Base-by-base conservation (phyloP, 2,329 filamentous ascomycete species). In the Sporothrix humicola region DNA sequence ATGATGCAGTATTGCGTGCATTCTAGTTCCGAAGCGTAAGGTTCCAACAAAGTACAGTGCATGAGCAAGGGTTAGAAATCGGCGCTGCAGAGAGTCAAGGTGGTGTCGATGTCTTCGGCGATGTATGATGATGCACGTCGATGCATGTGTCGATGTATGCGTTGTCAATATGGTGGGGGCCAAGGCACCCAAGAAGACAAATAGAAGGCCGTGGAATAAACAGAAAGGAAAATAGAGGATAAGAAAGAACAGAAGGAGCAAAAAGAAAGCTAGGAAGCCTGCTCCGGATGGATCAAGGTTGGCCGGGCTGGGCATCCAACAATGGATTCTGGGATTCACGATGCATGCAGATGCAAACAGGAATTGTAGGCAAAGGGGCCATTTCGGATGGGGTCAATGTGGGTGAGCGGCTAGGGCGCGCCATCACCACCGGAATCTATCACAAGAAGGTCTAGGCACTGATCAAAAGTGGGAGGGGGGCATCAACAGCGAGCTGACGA, bases 1-100 rank as follows among this genome's bases (percentile, higher is more conserved):
- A 65, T 69, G 26, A 54, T 69, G 66, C 66, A 69, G 3, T 42
- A 69, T 69, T 69, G 48, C 66, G 66, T 69, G 66, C 66, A 69
- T 69, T 20, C 48, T 17, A 7, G 12, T 42, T 23, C 37, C 59
- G 31, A 37, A 37, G 31, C 9, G 20, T 54, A 12, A 23, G 3
- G 3, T 20, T 20, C 52, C 9, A 10, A 56, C 20, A 26, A 56
- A 56, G 23, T 1, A 23, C 9, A 23, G 31, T 52, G 37, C 37
- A 23, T 20, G 59, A 46, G 23, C 59, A 44, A 46, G 59, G 59
- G n/a, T 15, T 17, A 46, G 37, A 46, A 12, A 46, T 13, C 3
- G 31, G 58, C 37, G 13, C 10, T 15, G 17, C 37, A 26, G 10
- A 17, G 20, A 50, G 12, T 5, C 17, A 8, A 50, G 17, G 6